Conservation (phyloP, 2,329 filamentous ascomycete genomes). For the Diaporthe caulivora region DNA sequence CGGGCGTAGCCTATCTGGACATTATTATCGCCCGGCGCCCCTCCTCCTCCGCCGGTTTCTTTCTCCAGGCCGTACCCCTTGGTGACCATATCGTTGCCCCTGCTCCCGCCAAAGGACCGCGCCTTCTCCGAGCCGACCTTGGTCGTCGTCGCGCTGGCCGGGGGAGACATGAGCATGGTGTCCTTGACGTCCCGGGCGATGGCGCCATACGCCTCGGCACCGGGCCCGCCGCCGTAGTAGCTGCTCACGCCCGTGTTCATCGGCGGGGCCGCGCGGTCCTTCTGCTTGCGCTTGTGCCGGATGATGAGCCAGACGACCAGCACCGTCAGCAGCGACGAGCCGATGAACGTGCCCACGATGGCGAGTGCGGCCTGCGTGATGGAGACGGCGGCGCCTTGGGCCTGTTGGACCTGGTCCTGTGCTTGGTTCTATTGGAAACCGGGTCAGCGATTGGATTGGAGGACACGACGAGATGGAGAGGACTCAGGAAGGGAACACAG, state of each 20-base stretch:
- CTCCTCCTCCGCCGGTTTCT: not conserved
- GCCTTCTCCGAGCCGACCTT: conserved; percentile 5
- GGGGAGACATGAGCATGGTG: conserved; percentile 33
- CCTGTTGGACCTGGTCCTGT: conserved; percentile 47
- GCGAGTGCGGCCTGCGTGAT: conserved; percentile 57
- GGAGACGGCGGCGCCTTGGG: conserved; percentile 54
- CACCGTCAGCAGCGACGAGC: conserved; percentile 55
- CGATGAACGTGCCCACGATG: conserved; percentile 57
- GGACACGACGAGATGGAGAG: not conserved
- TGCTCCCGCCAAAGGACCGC: not conserved
- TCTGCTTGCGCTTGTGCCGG: conserved; percentile 42
- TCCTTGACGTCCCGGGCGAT: conserved; percentile 45
- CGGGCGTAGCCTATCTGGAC: conserved; percentile 42
- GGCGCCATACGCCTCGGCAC: conserved; percentile 27
- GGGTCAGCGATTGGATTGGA: not conserved
- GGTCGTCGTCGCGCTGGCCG: not conserved
- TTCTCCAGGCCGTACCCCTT: conserved; percentile 10
- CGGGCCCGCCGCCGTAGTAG: conserved; percentile 36
- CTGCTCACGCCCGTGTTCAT: conserved; percentile 41
- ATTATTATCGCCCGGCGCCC: not conserved
- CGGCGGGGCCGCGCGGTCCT: conserved; percentile 38
- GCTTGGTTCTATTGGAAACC: conserved; percentile 46
- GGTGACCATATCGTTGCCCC: conserved; percentile 21
- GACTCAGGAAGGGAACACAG: not conserved
- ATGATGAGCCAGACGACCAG: conserved; percentile 49